A percentile compares a stretch with the other conserved stretches of the same genome.
phyloP scores from a whole-genome alignment of 164 flowering plant species.

The Sedum album region DNA sequence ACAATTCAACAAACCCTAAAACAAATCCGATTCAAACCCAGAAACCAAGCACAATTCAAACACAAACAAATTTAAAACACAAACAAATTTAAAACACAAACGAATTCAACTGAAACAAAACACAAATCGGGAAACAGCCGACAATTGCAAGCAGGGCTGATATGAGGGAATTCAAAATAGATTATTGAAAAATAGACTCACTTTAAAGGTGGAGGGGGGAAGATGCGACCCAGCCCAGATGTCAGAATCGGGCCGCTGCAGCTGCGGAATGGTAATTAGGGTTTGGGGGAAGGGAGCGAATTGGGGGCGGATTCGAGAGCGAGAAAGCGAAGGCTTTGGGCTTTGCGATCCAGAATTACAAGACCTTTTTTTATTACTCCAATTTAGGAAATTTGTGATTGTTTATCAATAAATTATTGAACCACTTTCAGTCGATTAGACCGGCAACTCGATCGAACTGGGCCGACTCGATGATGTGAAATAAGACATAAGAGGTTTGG shows the following conservation, averaged over 20 bases:
- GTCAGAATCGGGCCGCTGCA: slow-evolving; percentile 6
- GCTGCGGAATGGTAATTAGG: not conserved
- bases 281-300: not conserved
- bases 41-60: not conserved
- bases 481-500: too few relatives aligned
- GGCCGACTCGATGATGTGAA: too few relatives aligned
- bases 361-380: not conserved
- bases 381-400: not conserved
- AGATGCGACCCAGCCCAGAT: slow-evolving; percentile 2
- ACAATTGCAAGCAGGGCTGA: not conserved
- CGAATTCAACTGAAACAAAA: not conserved
- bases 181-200: not conserved
- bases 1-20: not conserved
- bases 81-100: not conserved
- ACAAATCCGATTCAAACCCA: not conserved
- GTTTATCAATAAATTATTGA: not conserved
- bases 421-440: too few relatives aligned
- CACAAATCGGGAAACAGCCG: not conserved
- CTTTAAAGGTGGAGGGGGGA: not conserved
- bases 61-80: not conserved
- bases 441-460: too few relatives aligned
- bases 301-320: not conserved
- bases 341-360: slow-evolving; percentile 4
- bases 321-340: not conserved
- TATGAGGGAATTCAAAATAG: not conserved